Base-by-base conservation (phyloP, 306 rosid genomes). In the Myrica gale region DNA sequence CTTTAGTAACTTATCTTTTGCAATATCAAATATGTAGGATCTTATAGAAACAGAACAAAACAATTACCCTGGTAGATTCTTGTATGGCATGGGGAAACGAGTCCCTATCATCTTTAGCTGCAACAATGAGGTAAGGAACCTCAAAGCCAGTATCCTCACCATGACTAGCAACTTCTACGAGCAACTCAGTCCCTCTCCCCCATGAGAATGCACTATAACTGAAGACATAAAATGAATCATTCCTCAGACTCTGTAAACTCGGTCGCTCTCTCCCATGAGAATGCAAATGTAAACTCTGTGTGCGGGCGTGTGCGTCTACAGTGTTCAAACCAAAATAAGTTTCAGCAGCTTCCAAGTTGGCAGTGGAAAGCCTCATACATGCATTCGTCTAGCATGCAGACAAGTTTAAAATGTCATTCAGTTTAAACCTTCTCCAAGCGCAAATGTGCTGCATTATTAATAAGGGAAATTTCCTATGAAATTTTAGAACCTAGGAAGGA, bases 61-160 rank as follows among this genome's bases (percentile, higher is more conserved):
- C 4, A 8, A 41, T 72, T 96, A 96, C 99, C 97, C 97, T 89
- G 45, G 92, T 88, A 41, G 98, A 88, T 84, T 88, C 91, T 80
- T 96, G 96, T 68, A 92, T 88, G 80, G 99, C 99, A 90, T 76
- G 79, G 52, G 92, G 88, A 82, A 96, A 96, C 81, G 99, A 86
- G 82, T 87, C 94, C 82, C 84, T 84, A 61, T 96, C 99, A 75
- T 92, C 98, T 85, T 92, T 96, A 76, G 98, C 92, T 61, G 99
- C 99, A 85, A 92, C 94, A 86, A 96, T 92, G 81, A 96, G 92
- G 87, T 98, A 96, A 46, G 99, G 99, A 84, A 92, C 98, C 89
- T 90, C 94, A 82, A 76, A 92, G 75, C 99, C 99, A 74, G 98
- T 90, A 81, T 91, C 86, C 87, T 96, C 98, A 54, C 97, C 96